Percentiles rank a stretch among this genome's conserved stretches.
These are phyloP conservation scores for Neopestalotiopsis sp. DNA, from an alignment of 2,329 filamentous ascomycete genomes.

Conservation along the genomic window DNA sequence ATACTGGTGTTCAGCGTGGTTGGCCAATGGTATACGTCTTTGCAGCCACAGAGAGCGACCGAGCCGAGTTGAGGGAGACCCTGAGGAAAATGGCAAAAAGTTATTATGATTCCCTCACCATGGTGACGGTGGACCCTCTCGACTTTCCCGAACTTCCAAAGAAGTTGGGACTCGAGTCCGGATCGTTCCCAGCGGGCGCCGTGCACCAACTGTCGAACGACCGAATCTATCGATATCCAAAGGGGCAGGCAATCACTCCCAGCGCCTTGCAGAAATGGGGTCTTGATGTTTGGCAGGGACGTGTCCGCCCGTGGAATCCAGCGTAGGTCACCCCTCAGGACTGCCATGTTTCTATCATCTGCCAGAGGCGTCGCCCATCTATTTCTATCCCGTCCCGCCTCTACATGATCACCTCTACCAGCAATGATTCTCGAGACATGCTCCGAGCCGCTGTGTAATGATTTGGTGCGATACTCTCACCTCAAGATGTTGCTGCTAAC, in stretches of 20 bases:
- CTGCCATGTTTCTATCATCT: not conserved
- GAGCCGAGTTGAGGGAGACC: constrained; percentile 32
- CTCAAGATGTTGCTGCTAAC: no score
- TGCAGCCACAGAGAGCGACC: constrained; percentile 33
- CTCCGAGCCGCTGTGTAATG: no score
- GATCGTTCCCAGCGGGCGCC: constrained; percentile 36
- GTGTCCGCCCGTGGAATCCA: constrained; percentile 40
- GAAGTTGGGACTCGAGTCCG: constrained; percentile 36
- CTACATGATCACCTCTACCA: no score
- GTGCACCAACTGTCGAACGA: constrained; percentile 42
- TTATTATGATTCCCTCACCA: constrained; percentile 40
- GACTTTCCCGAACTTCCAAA: constrained; percentile 40
- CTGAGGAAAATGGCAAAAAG: constrained; percentile 37
- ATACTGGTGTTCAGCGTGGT: constrained; percentile 28
- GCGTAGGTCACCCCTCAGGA: constrained; percentile 14
- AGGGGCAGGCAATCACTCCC: constrained; percentile 32
- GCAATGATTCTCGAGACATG: not conserved
- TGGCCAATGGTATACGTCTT: constrained; percentile 46
- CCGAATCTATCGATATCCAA: constrained; percentile 41
- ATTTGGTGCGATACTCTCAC: no score
- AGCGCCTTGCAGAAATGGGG: constrained; percentile 40
- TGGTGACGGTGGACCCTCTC: constrained; percentile 40
- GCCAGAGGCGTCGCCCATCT: not conserved
- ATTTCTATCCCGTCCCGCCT: not conserved
- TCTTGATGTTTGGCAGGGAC: constrained; percentile 42